Evolutionary conservation across 2,329 filamentous ascomycete genomes (phyloP), one percentile per base, ranked within the genome.

Genomic region (Pseudogymnoascus sp.): DNA sequence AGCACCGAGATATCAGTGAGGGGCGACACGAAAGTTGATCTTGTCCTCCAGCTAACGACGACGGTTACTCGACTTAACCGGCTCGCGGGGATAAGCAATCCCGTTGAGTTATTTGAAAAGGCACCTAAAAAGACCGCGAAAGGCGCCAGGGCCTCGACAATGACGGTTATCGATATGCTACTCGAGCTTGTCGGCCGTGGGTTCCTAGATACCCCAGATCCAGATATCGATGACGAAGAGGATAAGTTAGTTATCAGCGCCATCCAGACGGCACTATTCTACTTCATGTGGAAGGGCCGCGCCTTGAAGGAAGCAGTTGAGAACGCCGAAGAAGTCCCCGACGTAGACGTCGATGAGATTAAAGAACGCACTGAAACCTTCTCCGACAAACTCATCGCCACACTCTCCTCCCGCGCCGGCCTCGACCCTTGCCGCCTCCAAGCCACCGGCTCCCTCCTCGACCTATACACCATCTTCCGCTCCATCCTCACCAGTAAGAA

Each of bases 261-360:
- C 31, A 88, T 95, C 69, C 88, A 89, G 66, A 82, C 87, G 1
- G 81, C 88, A 59, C 81, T 92, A 55, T 91, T 95, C 75, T 97
- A 97, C 76, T 96, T 97, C 72, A 90, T 96, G 85, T 99, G 94
- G 94, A 93, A 94, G 72, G 82, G 88, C 21, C 83, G 85, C 60
- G 78, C 80, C 60, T 70, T 90, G 64, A 78, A 80, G 65, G 77
- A 80, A 61, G 74, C 81, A 13, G 73, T 90, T 36, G 76, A 79
- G 13, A 69, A 74, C 8, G 79, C 80, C 27, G 81, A 84, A 45
- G 79, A 78, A 3, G 80, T 90, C 61, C 70, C 84, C 1, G 79
- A 84, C 59, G 74, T 77, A 5, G 82, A 85, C 6, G 77, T 92
- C 31, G 84, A 88, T 67, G 74, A 81, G 21, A 76, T 88, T n/a